phyloP scores from a whole-genome alignment of 148 eudicot species.

The Simmondsia chinensis region DNA sequence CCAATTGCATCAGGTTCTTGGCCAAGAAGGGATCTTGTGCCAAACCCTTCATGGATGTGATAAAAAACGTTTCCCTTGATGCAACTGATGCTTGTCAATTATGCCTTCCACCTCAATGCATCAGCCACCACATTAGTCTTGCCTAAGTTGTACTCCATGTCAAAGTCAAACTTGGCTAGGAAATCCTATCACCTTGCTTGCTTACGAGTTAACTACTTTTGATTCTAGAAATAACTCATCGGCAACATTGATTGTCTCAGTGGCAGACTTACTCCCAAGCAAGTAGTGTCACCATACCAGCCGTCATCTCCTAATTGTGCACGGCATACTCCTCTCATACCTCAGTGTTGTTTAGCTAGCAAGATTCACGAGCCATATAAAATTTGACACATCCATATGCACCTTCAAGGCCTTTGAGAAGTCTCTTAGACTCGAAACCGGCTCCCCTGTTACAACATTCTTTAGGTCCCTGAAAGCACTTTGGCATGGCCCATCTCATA shows the following conservation, averaged over 20 bases:
- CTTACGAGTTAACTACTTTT: conserved; percentile 1
- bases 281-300: not conserved
- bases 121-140: not conserved
- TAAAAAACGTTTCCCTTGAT: not conserved
- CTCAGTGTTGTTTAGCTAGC: too few relatives aligned
- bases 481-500: too few relatives aligned
- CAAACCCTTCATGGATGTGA: not conserved
- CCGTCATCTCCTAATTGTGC: too few relatives aligned
- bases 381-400: too few relatives aligned
- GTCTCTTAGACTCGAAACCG: too few relatives aligned
- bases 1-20: not conserved
- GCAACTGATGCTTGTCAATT: not conserved
- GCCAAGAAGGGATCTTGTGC: not conserved
- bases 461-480: too few relatives aligned
- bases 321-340: too few relatives aligned
- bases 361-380: too few relatives aligned
- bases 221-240: conserved; percentile 1
- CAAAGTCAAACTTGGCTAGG: not conserved
- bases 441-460: too few relatives aligned
- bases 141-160: not conserved
- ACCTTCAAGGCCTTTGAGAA: too few relatives aligned
- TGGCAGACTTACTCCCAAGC: not conserved
- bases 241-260: not conserved
- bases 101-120: not conserved
- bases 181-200: conserved; percentile 6